These are phyloP conservation scores for Suillus tomentosus DNA, from an alignment of 768 basidiomycete genomes.

Conservation along the genomic window DNA sequence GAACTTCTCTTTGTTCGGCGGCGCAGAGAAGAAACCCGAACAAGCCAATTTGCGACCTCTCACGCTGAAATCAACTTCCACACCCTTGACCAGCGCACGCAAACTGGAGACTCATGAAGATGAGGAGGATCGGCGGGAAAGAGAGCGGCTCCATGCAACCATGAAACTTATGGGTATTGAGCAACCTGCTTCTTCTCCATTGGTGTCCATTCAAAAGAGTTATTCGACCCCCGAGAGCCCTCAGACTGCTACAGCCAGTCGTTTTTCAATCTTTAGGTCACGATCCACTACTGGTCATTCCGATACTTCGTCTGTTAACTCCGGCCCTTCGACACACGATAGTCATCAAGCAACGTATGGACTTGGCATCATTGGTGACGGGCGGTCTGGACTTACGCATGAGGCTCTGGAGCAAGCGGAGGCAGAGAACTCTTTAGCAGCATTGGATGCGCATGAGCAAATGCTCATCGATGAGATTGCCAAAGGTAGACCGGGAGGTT, in stretches of 20 bases:
- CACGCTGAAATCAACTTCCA: constrained; percentile 68
- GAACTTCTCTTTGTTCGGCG: constrained; percentile 66
- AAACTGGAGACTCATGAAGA: constrained; percentile 90
- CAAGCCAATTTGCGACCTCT: constrained; percentile 62
- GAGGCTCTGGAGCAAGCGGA: constrained; percentile 80
- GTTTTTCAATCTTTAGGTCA: constrained; percentile 74
- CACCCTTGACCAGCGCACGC: constrained; percentile 57
- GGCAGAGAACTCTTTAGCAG: constrained; percentile 73
- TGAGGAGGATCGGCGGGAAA: constrained; percentile 86
- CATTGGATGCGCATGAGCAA: constrained; percentile 80
- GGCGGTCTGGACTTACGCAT: constrained; percentile 56
- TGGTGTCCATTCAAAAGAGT: constrained; percentile 38
- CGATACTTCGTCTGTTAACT: constrained; percentile 51
- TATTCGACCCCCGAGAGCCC: constrained; percentile 39
- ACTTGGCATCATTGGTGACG: constrained; percentile 30
- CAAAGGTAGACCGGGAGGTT: constrained; percentile 70
- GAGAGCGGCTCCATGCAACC: constrained; percentile 85
- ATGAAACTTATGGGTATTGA: constrained; percentile 95
- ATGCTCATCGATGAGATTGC: constrained; percentile 72
- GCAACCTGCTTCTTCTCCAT: constrained; percentile 52
- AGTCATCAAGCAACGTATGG: constrained; percentile 30
- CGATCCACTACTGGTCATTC: constrained; percentile 45
- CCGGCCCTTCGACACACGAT: constrained; percentile 42
- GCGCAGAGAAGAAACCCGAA: constrained; percentile 65
- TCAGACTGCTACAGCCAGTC: constrained; percentile 34